Percentiles rank a stretch among this genome's conserved stretches.
phyloP scores from a whole-genome alignment of 495 filamentous ascomycete species.

The Penicillium salamii region DNA sequence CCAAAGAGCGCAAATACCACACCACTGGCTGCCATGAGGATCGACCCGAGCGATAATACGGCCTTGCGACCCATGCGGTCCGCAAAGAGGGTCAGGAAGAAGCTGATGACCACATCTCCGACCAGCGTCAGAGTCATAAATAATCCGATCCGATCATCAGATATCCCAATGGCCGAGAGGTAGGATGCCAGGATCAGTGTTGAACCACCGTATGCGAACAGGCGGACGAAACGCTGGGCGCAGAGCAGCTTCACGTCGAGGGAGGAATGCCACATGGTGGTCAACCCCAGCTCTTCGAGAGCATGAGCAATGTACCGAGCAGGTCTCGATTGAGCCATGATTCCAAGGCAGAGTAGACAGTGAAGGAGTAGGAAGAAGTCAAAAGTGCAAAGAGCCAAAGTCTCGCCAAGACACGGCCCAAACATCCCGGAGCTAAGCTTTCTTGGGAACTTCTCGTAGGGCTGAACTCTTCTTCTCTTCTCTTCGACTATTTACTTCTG shows the following conservation, averaged over 20 bases:
- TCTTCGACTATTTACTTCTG: too few relatives aligned
- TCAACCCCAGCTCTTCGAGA: conserved; percentile 37
- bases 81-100: conserved; percentile 71
- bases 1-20: conserved; percentile 62
- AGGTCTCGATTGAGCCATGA: background rate
- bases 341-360: too few relatives aligned
- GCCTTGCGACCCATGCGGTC: conserved; percentile 69
- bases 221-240: conserved; percentile 69
- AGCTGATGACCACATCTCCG: conserved; percentile 76
- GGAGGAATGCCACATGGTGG: conserved; percentile 39
- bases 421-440: background rate
- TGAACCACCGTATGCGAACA: conserved; percentile 76
- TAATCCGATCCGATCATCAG: conserved; percentile 72
- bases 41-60: conserved; percentile 65
- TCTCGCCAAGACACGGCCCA: too few relatives aligned
- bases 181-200: conserved; percentile 73
- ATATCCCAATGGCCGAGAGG: conserved; percentile 61
- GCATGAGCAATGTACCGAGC: conserved; percentile 9
- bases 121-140: conserved; percentile 86
- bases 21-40: conserved; percentile 66
- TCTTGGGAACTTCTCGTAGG: background rate
- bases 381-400: too few relatives aligned
- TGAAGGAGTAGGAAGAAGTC: too few relatives aligned
- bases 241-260: conserved; percentile 73
- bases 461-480: too few relatives aligned